Evolutionary conservation across 345 rosid species (phyloP).

Genomic region (Rhodamnia rubescens): DNA sequence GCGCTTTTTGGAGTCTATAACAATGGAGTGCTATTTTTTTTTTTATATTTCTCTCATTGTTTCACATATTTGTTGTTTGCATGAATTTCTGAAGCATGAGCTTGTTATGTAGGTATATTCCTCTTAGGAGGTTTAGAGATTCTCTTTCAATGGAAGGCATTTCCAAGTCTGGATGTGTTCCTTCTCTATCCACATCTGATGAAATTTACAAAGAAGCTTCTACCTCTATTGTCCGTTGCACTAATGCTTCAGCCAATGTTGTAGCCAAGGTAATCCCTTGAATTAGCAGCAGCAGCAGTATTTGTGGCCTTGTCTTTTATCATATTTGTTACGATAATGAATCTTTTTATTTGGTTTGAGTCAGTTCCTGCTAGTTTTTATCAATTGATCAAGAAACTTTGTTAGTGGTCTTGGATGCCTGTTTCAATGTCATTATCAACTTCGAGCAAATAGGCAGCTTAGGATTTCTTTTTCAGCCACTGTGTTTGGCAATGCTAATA

Average conservation of each 20-base stretch:
- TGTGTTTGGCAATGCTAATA: background rate
- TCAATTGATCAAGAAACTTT: background rate
- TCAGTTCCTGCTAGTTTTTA: background rate
- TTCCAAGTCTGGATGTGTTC: conserved; percentile 28
- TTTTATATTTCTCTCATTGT: background rate
- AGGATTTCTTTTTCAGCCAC: background rate
- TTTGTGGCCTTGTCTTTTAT: background rate
- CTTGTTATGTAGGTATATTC: conserved; percentile 57
- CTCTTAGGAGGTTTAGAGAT: conserved; percentile 42
- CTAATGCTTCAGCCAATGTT: conserved; percentile 56
- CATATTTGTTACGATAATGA: background rate
- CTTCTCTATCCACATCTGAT: conserved; percentile 42
- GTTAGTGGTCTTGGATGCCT: background rate
- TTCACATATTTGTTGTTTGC: background rate
- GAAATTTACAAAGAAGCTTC: conserved; percentile 48
- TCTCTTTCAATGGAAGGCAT: conserved; percentile 23
- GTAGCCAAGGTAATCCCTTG: conserved; percentile 55
- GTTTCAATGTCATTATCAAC: background rate
- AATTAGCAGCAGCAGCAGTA: background rate
- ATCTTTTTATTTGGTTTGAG: background rate
- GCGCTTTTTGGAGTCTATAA: background rate
- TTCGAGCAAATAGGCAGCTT: background rate
- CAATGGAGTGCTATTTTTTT: background rate
- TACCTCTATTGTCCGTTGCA: conserved; percentile 54
- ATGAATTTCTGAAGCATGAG: background rate